Evolutionary conservation across 495 filamentous ascomycete species (phyloP).

Genomic region (Penicillium soppii): DNA sequence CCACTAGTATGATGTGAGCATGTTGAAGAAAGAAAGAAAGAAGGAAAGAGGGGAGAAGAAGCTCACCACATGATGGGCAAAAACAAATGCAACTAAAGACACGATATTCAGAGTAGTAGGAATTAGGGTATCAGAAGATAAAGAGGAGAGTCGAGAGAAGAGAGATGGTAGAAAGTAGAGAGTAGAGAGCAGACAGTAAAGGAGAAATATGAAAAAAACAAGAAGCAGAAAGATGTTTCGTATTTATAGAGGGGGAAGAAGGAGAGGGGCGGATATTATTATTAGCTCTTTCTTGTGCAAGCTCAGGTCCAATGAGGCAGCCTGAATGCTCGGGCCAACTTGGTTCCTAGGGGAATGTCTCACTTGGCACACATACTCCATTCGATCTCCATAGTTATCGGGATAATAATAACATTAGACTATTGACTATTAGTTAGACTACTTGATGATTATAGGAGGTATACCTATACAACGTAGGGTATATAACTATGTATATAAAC

Average conservation of each 20-base stretch:
- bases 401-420: too few species aligned
- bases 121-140: slow-evolving; percentile 2
- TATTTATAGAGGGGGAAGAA: slow-evolving; percentile 29
- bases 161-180: slow-evolving; percentile 2
- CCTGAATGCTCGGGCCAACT: slow-evolving; percentile 1
- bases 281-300: slow-evolving; percentile 11
- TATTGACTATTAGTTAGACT: too few species aligned
- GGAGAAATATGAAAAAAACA: slow-evolving; percentile 10
- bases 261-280: slow-evolving; percentile 21
- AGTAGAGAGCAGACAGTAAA: not conserved
- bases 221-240: slow-evolving; percentile 15
- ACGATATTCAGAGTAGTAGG: too few species aligned
- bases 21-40: not conserved
- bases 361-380: not conserved
- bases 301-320: slow-evolving; percentile 4
- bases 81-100: slow-evolving; percentile 6
- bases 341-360: slow-evolving; percentile 10
- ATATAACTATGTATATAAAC: too few species aligned
- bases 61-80: slow-evolving; percentile 40
- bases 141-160: slow-evolving; percentile 2
- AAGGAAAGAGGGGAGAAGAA: not conserved
- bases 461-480: too few species aligned
- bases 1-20: slow-evolving; percentile 59
- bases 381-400: too few species aligned
- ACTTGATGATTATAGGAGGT: too few species aligned